Percentiles rank a stretch among this genome's conserved stretches.
phyloP scores from a whole-genome alignment of 1,139 yeast genomes.

The Yamadazyma kanchanaburiensis region DNA sequence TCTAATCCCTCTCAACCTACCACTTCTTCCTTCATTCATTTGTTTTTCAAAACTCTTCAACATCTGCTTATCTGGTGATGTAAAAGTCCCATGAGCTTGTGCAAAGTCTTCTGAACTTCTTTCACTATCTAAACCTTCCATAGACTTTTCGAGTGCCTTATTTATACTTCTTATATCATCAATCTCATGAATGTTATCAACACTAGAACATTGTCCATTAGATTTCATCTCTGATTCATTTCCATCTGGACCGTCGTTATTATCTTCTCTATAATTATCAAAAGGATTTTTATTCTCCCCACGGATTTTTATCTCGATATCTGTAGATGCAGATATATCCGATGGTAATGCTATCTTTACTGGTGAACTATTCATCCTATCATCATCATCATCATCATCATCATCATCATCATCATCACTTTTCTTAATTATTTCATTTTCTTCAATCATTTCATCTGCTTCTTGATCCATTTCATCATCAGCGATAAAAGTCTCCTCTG shows the following conservation, averaged over 20 bases:
- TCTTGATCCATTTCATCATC: conserved; percentile 3
- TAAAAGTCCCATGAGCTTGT: conserved; percentile 9
- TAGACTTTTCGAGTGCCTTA: conserved; percentile 11
- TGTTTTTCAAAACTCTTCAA: too few relatives aligned
- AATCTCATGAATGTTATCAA: too few relatives aligned
- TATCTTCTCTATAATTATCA: too few relatives aligned
- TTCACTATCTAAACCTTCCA: conserved; percentile 8
- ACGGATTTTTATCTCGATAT: conserved; percentile 8
- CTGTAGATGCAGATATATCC: conserved; percentile 20
- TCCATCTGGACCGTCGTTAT: too few relatives aligned
- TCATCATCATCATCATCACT: neutral
- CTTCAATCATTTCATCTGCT: neutral
- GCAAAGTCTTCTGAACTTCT: conserved; percentile 7
- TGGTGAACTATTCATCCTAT: conserved; percentile 9
- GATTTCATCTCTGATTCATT: too few relatives aligned
- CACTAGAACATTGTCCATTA: too few relatives aligned
- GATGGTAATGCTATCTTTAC: conserved; percentile 16
- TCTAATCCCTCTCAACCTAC: too few relatives aligned
- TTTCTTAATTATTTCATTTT: neutral
- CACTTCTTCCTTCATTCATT: too few relatives aligned
- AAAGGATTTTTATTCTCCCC: too few relatives aligned
- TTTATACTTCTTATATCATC: too few relatives aligned
- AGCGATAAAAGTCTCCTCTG: conserved; percentile 1
- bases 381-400: neutral
- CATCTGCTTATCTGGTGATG: conserved; percentile 6